Evolutionary conservation across 108 stramenopile species (phyloP).

Genomic region (Schizochytrium sp.): DNA sequence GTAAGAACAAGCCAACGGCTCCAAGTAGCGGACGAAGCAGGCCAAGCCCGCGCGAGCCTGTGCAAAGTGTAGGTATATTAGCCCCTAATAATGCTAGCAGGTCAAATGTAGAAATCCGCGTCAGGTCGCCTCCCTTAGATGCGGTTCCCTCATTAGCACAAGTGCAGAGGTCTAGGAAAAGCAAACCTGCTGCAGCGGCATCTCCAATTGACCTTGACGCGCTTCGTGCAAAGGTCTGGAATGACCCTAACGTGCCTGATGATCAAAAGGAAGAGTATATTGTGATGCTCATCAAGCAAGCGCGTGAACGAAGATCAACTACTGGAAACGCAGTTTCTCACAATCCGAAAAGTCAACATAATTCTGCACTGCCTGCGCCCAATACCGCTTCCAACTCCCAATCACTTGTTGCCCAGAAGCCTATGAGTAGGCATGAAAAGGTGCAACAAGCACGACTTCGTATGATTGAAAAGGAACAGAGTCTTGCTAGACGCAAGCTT

Average conservation of each 20-base stretch:
- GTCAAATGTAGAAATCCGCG: background rate
- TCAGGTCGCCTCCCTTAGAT: background rate
- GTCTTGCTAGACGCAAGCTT: background rate
- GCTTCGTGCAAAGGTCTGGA: conserved; percentile 5
- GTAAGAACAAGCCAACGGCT: too few species aligned
- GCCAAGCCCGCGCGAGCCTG: background rate
- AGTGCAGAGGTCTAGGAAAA: background rate
- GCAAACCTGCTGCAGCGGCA: background rate
- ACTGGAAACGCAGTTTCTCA: background rate
- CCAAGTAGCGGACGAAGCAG: background rate
- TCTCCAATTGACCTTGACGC: background rate
- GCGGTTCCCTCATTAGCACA: background rate
- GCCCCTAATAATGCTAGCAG: background rate
- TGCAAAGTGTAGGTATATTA: background rate
- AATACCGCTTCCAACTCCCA: background rate
- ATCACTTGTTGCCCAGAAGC: background rate
- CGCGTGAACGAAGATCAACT: background rate
- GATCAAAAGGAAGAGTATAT: conserved; percentile 57
- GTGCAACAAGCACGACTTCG: background rate
- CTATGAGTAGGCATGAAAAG: conserved; percentile 26
- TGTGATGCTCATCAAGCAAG: conserved; percentile 20
- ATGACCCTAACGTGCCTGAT: conserved; percentile 25
- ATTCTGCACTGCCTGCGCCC: background rate
- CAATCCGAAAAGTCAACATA: background rate
- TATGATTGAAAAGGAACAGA: conserved; percentile 9